Percentiles rank a stretch among this genome's conserved stretches.
Evolutionary conservation across 345 rosid species (phyloP).

Genomic region (Eucalyptus regnans): DNA sequence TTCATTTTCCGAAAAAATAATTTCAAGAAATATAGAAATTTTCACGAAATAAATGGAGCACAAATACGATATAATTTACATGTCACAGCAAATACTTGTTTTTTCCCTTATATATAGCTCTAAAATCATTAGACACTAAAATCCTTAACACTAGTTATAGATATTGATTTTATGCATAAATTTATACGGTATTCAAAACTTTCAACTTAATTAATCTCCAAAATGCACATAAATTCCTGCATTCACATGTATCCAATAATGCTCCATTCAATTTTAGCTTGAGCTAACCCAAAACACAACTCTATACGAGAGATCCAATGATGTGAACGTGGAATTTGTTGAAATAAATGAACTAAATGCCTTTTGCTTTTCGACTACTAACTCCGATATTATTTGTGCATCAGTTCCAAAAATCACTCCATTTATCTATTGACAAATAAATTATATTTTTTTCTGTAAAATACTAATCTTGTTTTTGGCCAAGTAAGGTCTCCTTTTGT

Average conservation of each 20-base stretch:
- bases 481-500: neutral
- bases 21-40: neutral
- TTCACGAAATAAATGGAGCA: neutral
- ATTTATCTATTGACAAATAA: neutral
- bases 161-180: neutral
- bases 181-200: neutral
- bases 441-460: neutral
- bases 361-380: neutral
- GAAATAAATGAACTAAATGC: neutral
- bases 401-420: neutral
- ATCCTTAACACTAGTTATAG: neutral
- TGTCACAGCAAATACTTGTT: neutral
- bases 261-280: neutral
- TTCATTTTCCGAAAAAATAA: neutral
- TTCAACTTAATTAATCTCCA: neutral
- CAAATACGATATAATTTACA: neutral
- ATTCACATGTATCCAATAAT: neutral
- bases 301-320: neutral
- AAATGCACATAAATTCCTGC: neutral
- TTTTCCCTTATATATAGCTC: neutral
- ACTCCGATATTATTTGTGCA: neutral
- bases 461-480: neutral
- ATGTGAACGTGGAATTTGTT: neutral
- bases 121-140: neutral
- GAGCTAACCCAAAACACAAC: neutral